A percentile compares a stretch with the other conserved stretches of the same genome.
These are phyloP conservation scores for Zoysia matrella DNA, from an alignment of 202 grass and related monocot species.

Conservation along the genomic window DNA sequence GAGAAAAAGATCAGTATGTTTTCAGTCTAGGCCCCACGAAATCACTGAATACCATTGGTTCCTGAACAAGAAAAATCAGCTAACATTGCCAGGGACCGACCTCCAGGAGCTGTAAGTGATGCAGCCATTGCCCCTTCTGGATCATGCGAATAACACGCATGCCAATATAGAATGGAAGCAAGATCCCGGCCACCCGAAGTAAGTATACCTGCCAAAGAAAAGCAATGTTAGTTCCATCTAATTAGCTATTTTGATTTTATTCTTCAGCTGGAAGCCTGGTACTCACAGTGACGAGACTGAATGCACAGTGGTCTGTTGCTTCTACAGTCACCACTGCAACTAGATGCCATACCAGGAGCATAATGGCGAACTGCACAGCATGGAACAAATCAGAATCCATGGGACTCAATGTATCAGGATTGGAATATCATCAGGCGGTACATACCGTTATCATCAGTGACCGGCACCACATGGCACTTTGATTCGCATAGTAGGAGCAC, in stretches of 20 bases:
- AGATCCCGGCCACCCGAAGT: slow-evolving; percentile 75
- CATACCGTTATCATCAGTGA: slow-evolving; percentile 58
- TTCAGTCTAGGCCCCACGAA: neutral
- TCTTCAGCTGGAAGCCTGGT: neutral
- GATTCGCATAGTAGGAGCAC: slow-evolving; percentile 27
- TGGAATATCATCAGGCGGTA: neutral
- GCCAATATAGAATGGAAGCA: slow-evolving; percentile 71
- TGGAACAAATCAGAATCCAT: slow-evolving; percentile 30
- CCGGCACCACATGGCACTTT: slow-evolving; percentile 43
- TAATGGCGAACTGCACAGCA: slow-evolving; percentile 68
- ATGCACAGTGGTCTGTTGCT: slow-evolving; percentile 57
- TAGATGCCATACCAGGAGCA: slow-evolving; percentile 77
- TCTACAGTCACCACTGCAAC: slow-evolving; percentile 54
- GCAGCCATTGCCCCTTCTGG: slow-evolving; percentile 54
- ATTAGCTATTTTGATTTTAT: neutral
- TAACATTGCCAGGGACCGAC: slow-evolving; percentile 37
- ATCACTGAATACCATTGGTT: neutral
- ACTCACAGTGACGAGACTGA: slow-evolving; percentile 73
- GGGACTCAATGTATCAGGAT: neutral
- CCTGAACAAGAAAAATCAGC: slow-evolving; percentile 2
- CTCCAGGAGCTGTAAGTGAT: slow-evolving; percentile 62
- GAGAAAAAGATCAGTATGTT: slow-evolving; percentile 10
- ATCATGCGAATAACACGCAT: slow-evolving; percentile 68
- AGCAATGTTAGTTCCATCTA: slow-evolving; percentile 26
- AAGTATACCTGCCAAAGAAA: slow-evolving; percentile 58